Evolutionary conservation across 345 rosid genomes (phyloP), one percentile per base, ranked within the genome.

Genomic region (Toxicodendron radicans): DNA sequence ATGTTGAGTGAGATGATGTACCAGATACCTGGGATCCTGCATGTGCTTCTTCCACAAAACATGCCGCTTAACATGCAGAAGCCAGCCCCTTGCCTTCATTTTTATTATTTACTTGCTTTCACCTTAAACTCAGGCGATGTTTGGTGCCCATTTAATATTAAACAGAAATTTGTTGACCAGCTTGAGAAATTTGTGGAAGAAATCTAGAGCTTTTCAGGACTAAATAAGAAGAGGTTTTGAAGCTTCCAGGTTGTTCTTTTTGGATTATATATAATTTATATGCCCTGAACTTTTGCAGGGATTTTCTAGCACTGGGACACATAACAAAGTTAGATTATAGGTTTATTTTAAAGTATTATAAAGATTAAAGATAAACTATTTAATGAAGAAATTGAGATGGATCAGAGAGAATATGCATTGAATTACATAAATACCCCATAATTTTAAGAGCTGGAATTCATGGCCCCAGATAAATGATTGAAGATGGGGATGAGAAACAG

Each of bases 41-140:
- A 66, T 62, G 68, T 52, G 62, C 54, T 62, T 3, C 21, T 69
- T 58, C 72, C 79, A 20, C 56, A 41, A 75, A 56, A 82, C 77
- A 66, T 59, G 83, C 79, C 81, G 52, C 30, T 49, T 0, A 71
- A 80, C 72, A 23, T 58, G 76, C 27, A 24, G n/a, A 13, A 14
- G 52, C 8, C 59, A 7, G 52, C 8, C 52, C 57, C 20, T 46
- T 14, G 61, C 69, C 65, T 21, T 10, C 24, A 4, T 24, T 35
- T 66, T 62, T 77, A n/a, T 35, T 24, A 1, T 35, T 18, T 43
- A 43, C 32, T 16, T 1, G 10, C 10, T 59, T 6, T 32, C 64
- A 60, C 18, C 41, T 60, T 38, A 20, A 63, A 38, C 7, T 38
- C 66, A 8, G 43, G 23, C 0, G 38, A 38, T 38, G 48, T 63